These are phyloP conservation scores for Apophysomyces variabilis DNA, from an alignment of 371 early-diverging fungal genomes.

Conservation along the genomic window DNA sequence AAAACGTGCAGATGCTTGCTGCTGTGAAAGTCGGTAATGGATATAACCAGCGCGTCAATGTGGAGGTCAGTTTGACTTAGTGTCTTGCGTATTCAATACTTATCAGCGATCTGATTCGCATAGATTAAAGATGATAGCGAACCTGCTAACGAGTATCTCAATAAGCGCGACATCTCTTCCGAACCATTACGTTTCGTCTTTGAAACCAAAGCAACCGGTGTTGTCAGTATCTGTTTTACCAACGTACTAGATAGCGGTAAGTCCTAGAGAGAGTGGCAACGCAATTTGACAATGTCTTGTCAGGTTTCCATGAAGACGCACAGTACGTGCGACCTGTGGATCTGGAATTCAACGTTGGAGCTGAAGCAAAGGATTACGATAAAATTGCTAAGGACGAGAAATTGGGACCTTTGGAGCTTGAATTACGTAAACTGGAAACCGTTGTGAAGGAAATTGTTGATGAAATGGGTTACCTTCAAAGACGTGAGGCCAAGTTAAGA, in stretches of 20 bases:
- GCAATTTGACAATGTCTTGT: background rate
- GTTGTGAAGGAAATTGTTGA: slow-evolving; percentile 73
- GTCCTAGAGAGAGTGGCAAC: background rate
- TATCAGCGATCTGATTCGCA: slow-evolving; percentile 7
- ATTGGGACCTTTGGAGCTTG: slow-evolving; percentile 83
- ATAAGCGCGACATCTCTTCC: slow-evolving; percentile 56
- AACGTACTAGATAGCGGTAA: slow-evolving; percentile 72
- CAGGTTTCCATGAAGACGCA: slow-evolving; percentile 63
- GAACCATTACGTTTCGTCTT: slow-evolving; percentile 56
- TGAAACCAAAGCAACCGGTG: slow-evolving; percentile 80
- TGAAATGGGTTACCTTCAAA: slow-evolving; percentile 79
- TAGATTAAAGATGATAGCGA: slow-evolving; percentile 67
- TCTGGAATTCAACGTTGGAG: slow-evolving; percentile 82
- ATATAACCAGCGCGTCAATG: slow-evolving; percentile 67
- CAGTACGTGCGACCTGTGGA: slow-evolving; percentile 62
- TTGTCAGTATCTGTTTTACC: slow-evolving; percentile 83
- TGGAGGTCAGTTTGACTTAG: slow-evolving; percentile 54
- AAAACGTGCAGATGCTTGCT: slow-evolving; percentile 70
- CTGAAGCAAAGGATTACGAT: slow-evolving; percentile 75
- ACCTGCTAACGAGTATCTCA: slow-evolving; percentile 61
- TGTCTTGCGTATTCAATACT: background rate
- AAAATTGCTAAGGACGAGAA: slow-evolving; percentile 73
- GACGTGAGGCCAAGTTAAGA: slow-evolving; percentile 76
- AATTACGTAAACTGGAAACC: slow-evolving; percentile 77
- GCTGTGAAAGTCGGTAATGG: slow-evolving; percentile 66